Evolutionary conservation across 371 early-diverging fungal species (phyloP), one percentile per base, ranked within the genome.

Genomic region (Parasitella parasitica): DNA sequence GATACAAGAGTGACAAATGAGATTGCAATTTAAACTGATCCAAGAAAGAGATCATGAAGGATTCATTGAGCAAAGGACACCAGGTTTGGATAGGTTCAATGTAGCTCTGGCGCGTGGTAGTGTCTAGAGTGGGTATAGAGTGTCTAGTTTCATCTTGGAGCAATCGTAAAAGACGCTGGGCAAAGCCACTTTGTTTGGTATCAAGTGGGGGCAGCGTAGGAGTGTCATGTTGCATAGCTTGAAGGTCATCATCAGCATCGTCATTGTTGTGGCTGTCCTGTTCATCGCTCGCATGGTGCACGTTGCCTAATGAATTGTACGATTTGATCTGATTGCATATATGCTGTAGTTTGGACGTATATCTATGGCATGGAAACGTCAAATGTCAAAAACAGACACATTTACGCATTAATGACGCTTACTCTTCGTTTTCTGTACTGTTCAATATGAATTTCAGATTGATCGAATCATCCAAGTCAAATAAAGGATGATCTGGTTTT

Each of bases 21-120:
- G 67, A 76, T 60, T 77, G 52, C 22, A 81, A 69, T 38, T 77
- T 69, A 58, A 81, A 66, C 38, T 80, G 69, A 48, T 77, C 67
- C 16, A 80, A 67, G 57, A 81, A 82, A 8, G 76, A 70, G 6
- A 74, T 67, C 76, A 85, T 65, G 38, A 78, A 74, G 22, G 77
- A 83, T 12, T 73, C 75, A 51, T 78, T 78, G 3, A 85, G 59
- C 16, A 82, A 35, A 5, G 77, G 77, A n/a, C 73, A 72, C 61
- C 79, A 77, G 11, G 62, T 48, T 7, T 60, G 49, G 30, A 85
- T 60, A 1, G 85, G 73, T 24, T 64, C 38, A 16, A 66, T 63
- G 18, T 80, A 61, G 18, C 75, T 75, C 13, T 75, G 68, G 3
- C 56, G 54, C 2, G 67, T 69, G 4, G 81, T 70, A 0, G 72